phyloP scores from a whole-genome alignment of 1,139 yeast species.

The Geotrichum australiense region DNA sequence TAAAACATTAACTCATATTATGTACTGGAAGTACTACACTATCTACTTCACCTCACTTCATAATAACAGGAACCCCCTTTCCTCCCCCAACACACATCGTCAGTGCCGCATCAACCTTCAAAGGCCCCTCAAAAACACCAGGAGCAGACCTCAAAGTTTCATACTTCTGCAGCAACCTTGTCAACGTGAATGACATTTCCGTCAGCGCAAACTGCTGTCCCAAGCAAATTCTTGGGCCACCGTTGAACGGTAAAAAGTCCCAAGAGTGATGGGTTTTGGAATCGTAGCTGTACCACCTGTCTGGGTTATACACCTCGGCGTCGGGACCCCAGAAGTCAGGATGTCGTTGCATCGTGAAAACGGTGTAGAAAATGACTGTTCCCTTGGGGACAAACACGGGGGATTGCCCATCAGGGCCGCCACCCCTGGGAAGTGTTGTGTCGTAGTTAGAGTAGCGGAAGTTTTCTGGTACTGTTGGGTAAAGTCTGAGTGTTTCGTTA shows the following conservation, averaged over 20 bases:
- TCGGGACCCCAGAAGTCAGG: slow-evolving; percentile 43
- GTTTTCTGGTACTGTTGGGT: slow-evolving; percentile 52
- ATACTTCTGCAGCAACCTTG: slow-evolving; percentile 38
- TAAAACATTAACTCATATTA: too few relatives aligned
- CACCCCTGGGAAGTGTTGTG: slow-evolving; percentile 48
- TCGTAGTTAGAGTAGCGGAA: slow-evolving; percentile 42
- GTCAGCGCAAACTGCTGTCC: slow-evolving; percentile 57
- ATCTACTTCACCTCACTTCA: too few relatives aligned
- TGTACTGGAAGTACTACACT: too few relatives aligned
- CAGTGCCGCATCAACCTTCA: slow-evolving; percentile 1
- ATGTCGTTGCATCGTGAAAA: slow-evolving; percentile 44
- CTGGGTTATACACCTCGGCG: slow-evolving; percentile 44
- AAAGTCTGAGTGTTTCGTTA: slow-evolving; percentile 47
- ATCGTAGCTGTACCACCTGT: slow-evolving; percentile 39
- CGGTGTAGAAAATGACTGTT: slow-evolving; percentile 40
- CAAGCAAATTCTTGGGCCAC: slow-evolving; percentile 54
- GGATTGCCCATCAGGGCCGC: slow-evolving; percentile 40
- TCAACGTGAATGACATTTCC: slow-evolving; percentile 45
- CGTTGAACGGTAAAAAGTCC: slow-evolving; percentile 43
- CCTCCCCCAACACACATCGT: slow-evolving; percentile 8
- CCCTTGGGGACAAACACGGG: slow-evolving; percentile 47
- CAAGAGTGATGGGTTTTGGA: slow-evolving; percentile 22
- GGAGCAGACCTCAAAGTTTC: slow-evolving; percentile 19
- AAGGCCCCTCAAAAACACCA: background rate
- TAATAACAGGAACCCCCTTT: slow-evolving; percentile 2